A percentile compares a stretch with the other conserved stretches of the same genome.
Conservation (phyloP, 1,139 yeast genomes). For the Spencermartinsiella ligniputridi region DNA sequence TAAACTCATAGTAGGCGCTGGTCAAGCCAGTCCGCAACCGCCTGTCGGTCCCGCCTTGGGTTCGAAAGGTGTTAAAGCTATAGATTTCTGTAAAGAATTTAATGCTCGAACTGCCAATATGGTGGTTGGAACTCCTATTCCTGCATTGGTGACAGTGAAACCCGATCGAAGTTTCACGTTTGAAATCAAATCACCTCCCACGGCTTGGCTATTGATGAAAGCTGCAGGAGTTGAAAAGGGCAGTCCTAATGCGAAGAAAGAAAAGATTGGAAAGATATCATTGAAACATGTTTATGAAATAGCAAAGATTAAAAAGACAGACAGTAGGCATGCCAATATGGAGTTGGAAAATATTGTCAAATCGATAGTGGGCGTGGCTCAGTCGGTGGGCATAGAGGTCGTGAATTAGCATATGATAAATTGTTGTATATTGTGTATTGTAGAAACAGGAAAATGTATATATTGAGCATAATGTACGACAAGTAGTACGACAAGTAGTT, state of each 20-base stretch:
- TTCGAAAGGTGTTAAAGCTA: slow-evolving; percentile 97
- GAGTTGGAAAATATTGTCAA: slow-evolving; percentile 76
- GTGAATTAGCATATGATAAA: too few species aligned
- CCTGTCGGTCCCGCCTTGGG: slow-evolving; percentile 99
- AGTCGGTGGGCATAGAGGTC: slow-evolving; percentile 79
- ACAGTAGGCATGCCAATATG: slow-evolving; percentile 67
- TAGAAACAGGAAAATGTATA: too few species aligned
- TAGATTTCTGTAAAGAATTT: slow-evolving; percentile 96
- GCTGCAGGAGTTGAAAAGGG: slow-evolving; percentile 86
- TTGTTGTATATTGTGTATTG: too few species aligned
- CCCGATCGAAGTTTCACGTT: slow-evolving; percentile 91
- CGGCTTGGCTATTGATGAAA: slow-evolving; percentile 77
- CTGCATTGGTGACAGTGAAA: slow-evolving; percentile 74
- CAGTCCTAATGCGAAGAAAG: slow-evolving; percentile 43
- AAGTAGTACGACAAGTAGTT: too few species aligned
- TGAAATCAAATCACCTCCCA: slow-evolving; percentile 87
- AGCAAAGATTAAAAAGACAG: slow-evolving; percentile 83
- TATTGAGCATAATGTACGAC: too few species aligned
- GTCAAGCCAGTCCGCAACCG: slow-evolving; percentile 98
- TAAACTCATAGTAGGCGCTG: slow-evolving; percentile 94
- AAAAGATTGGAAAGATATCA: slow-evolving; percentile 63
- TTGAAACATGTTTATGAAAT: slow-evolving; percentile 91
- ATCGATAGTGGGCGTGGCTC: slow-evolving; percentile 80
- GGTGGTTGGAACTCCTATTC: slow-evolving; percentile 84
- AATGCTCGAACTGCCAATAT: slow-evolving; percentile 92